Evolutionary conservation across 805 yeast species (phyloP), one percentile per base, ranked within the genome.

Genomic region (Metschnikowia continentalis): DNA sequence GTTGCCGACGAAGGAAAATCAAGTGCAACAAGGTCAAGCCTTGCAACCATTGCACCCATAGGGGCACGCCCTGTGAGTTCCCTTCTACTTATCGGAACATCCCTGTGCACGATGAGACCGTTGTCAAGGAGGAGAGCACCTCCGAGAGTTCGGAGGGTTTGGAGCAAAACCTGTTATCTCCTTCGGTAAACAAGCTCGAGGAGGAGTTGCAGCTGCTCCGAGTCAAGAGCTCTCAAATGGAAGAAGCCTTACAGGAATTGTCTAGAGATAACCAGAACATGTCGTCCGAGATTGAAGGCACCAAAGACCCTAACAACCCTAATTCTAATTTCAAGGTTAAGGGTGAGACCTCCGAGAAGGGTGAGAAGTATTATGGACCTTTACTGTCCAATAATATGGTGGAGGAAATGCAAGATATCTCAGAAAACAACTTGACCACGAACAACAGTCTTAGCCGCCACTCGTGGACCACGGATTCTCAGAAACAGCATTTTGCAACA

Each of bases 351-450:
- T 62, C 71, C 23, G 76, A 72, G 54, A 48, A 57, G 15, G 76
- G 75, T 33, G 70, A 68, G 32, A 76, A 75, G 50, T 79, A 74
- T 54, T 79, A 76, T 57, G 82, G 82, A 0, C 82, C 83, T 1
- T 77, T 72, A 52, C 75, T 79, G n/a, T 69, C 77, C 6, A 63
- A 66, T 38, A 77, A 66, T 56, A 78, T 78, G 82, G 71, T 77
- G 36, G 72, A 73, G 35, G 60, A 70, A 2, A 64, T 71, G 42
- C 49, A 46, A 32, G 48, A 47, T 41, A 50, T 48, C 30, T 32
- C 45, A 41, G 49, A 47, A 32, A 41, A 46, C 15, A 23, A 33
- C 10, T 37, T 23, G 47, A 35, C 36, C 8, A 36, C 42, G 13
- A 14, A 22, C 14, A 17, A 47, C 13, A 42, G 44, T 10, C 48